phyloP scores from a whole-genome alignment of 371 early-diverging fungal genomes.

The Mucor velutinosus region DNA sequence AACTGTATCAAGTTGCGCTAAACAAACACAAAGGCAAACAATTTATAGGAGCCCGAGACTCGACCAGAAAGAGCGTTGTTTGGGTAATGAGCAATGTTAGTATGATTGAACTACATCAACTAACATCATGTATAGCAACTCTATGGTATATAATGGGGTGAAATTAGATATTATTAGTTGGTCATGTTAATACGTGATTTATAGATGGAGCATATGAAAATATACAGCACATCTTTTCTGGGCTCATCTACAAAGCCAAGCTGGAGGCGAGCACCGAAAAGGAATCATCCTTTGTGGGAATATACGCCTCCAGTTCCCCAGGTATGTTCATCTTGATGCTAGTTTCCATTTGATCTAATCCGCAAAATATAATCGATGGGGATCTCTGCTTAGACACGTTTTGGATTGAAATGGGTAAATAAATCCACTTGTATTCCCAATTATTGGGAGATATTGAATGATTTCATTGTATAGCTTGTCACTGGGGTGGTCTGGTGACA shows the following conservation, averaged over 20 bases:
- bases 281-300: slow-evolving; percentile 35
- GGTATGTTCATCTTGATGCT: slow-evolving; percentile 25
- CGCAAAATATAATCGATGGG: background rate
- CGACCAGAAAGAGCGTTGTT: background rate
- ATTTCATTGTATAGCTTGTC: slow-evolving; percentile 15
- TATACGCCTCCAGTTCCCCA: slow-evolving; percentile 39
- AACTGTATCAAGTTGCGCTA: slow-evolving; percentile 34
- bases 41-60: slow-evolving; percentile 10
- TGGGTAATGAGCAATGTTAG: slow-evolving; percentile 2
- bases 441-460: background rate
- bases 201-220: slow-evolving; percentile 7
- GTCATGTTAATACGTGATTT: background rate
- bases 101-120: background rate
- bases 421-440: background rate
- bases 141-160: background rate
- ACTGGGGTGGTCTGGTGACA: slow-evolving; percentile 27
- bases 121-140: background rate
- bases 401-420: slow-evolving; percentile 17
- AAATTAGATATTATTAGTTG: background rate
- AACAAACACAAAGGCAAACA: slow-evolving; percentile 16
- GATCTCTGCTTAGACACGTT: slow-evolving; percentile 5
- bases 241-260: slow-evolving; percentile 16
- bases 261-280: slow-evolving; percentile 33
- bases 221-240: slow-evolving; percentile 4
- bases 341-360: background rate